Base-by-base conservation (phyloP, 2,329 filamentous ascomycete genomes). In the Penicillium sp. region DNA sequence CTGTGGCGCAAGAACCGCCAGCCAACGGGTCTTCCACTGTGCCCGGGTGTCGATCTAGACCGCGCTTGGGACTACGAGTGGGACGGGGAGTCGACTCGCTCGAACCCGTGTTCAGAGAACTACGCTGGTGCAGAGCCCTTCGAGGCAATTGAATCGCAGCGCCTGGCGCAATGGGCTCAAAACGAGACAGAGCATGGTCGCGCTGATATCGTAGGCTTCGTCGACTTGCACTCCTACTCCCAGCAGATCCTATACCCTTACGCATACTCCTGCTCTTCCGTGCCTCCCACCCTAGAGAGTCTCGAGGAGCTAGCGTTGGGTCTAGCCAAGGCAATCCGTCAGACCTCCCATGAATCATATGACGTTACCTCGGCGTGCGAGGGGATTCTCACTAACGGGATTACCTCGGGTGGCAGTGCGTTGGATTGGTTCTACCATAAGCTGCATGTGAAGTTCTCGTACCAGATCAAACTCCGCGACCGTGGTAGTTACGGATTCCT, bases 341-440 rank as follows among this genome's bases (percentile, higher is more conserved):
- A 89, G n/a, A 87, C 89, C 0, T 88, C 85, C 47, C 89, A 88
- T 49, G 88, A 94, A 69, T 78, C 81, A 6, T 92, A 94, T 70
- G 86, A 84, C 9, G 88, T 96, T 27, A 84, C 87, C 4, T 91
- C 91, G 1, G 94, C 94, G 1, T 99, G 94, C 68, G 89, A 95
- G 53, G 91, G 91, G 16, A 89, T 90, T 19, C 82, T 89, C 1
- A 72, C 75, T 8, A 69, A 65, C 1, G 66, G 92, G 60, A 90
- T 94, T 70, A 84, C 84, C 0, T 86, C 87, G 4, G 92, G 93
- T 39, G 93, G 93, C 3, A 92, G 90, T 48, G 91, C 90, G 1
- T 85, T 97, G 41, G 94, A 97, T 75, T 97, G 90, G 86, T 96
- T 99, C 75, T 96, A 96, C 72, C 90, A 96, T 66, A 89, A 95